Conservation (phyloP, 768 basidiomycete genomes). For the Mycena galopus region DNA sequence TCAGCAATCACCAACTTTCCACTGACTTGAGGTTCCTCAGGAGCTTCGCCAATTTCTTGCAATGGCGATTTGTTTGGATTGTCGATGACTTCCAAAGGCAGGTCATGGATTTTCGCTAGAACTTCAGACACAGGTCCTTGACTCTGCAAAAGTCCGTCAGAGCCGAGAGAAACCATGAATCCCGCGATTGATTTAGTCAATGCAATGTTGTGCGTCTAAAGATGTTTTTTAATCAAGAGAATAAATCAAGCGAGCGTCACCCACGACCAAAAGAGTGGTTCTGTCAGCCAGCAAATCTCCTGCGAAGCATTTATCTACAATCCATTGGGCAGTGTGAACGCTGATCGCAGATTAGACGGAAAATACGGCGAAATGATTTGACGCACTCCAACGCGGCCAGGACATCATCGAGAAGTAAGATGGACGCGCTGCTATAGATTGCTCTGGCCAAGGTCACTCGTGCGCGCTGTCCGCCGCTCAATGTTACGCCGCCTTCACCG, state of each 20-base stretch:
- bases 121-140: conserved; percentile 64
- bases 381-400: conserved; percentile 67
- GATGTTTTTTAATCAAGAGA: background rate
- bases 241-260: conserved; percentile 29
- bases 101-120: conserved; percentile 54
- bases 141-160: conserved; percentile 64
- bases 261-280: conserved; percentile 84
- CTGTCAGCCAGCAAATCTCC: conserved; percentile 86
- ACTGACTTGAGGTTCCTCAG: conserved; percentile 31
- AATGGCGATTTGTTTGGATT: conserved; percentile 43
- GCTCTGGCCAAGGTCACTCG: conserved; percentile 61
- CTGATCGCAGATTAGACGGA: conserved; percentile 27
- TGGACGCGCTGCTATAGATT: conserved; percentile 65
- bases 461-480: conserved; percentile 68
- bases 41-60: conserved; percentile 37
- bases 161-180: conserved; percentile 67
- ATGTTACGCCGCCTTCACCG: conserved; percentile 76
- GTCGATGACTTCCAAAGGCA: conserved; percentile 45
- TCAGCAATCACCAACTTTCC: conserved; percentile 64
- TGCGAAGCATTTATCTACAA: conserved; percentile 82
- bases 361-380: background rate
- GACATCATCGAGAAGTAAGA: conserved; percentile 82
- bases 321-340: conserved; percentile 84
- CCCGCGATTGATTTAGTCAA: conserved; percentile 66
- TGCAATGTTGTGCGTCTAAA: conserved; percentile 64